Base-by-base conservation (phyloP, 345 rosid species). In the Rhodomyrtus tomentosa region DNA sequence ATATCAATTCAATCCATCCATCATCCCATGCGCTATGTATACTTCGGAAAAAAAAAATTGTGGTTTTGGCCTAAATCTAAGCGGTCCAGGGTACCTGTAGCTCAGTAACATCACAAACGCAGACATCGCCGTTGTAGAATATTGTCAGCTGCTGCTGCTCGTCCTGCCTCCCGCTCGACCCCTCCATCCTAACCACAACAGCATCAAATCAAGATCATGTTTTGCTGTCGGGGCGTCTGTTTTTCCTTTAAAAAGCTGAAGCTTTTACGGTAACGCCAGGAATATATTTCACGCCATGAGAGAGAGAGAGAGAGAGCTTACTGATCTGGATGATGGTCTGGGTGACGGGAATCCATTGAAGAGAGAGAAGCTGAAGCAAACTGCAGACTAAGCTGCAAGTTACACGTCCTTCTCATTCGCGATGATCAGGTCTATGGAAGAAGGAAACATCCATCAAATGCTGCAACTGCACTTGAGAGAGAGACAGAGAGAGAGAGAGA, bases 91-190 rank as follows among this genome's bases (percentile, higher is more conserved):
- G 22, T 82, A 90, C 93, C 91, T 93, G 93, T 14, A 88, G 40
- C 49, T 92, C 92, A 12, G 91, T 89, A 55, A 87, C 95, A 83
- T 92, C 89, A 45, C 83, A 89, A 38, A 90, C 93, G 45, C 89
- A 88, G 29, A 92, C 87, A 38, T 38, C 87, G 49, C 94, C 94
- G 14, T 84, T 86, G 87, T 90, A 93, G 89, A 92, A 89, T 62
- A 92, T 91, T 1, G 93, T 92, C 29, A 91, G 62, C 86, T 88
- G 88, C 81, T 89, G 89, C 49, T 80, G 87, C 29, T 84, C 87
- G 56, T 85, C n/a, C 79, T 13, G 87, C 79, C 84, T 36, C 82
- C 85, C 54, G 53, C 55, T 25, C 53, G 29, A 21, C 53, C 6
- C 38, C 27, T 50, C 56, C 82, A 81, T 81, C 82, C 82, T 81